A percentile compares a stretch with the other conserved stretches of the same genome.
phyloP scores from a whole-genome alignment of 2,329 filamentous ascomycete species.

The Aspergillus fischeri region DNA sequence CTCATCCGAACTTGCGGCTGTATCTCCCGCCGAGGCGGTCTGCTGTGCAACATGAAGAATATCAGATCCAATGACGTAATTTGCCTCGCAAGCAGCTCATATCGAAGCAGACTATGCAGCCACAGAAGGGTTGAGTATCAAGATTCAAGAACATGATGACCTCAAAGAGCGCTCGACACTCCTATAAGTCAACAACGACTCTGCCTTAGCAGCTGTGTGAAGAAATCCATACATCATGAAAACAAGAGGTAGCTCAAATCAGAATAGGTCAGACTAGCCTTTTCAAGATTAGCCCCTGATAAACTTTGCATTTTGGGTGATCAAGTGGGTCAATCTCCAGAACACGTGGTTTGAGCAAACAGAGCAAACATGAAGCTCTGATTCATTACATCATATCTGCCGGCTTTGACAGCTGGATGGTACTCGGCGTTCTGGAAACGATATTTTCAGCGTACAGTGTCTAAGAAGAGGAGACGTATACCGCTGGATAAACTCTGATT shows the following conservation, averaged over 20 bases:
- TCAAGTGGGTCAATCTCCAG: constrained; percentile 13
- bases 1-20: not conserved
- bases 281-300: constrained; percentile 12
- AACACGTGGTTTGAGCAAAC: constrained; percentile 18
- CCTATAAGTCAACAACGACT: not conserved
- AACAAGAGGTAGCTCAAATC: not conserved
- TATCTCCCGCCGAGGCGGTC: not conserved
- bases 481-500: not conserved
- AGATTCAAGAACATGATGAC: not conserved
- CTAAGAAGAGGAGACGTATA: not conserved
- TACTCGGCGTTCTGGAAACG: not conserved
- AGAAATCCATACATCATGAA: not conserved
- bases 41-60: not conserved
- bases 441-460: not conserved
- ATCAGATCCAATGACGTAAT: not conserved
- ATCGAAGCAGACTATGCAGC: not conserved
- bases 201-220: not conserved
- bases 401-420: not conserved
- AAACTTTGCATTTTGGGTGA: constrained; percentile 17
- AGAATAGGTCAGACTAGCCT: constrained; percentile 6
- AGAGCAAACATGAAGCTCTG: constrained; percentile 8
- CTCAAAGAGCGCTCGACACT: not conserved
- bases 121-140: not conserved
- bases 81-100: not conserved
- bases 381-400: constrained; percentile 15